Base-by-base conservation (phyloP, 169 alveolate genomes). In the Theileria sp. region DNA sequence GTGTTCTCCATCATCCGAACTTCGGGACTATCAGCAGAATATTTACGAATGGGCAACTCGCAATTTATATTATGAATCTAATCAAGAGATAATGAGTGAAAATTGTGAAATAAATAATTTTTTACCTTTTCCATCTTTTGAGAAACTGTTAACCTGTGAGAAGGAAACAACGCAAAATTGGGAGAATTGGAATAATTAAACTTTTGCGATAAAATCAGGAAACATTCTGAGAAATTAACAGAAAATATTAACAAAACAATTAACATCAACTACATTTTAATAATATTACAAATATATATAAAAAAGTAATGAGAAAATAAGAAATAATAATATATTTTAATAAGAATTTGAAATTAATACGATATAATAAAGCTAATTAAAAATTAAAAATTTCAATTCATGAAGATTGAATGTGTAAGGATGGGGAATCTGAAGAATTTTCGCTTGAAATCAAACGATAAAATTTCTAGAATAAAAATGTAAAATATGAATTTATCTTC, bases 1-100 rank as follows among this genome's bases (percentile, higher is more conserved):
- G 88, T 72, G 77, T 82, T 82, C 23, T 69, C 61, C 50, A 82
- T 70, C 88, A 82, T 82, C 21, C 88, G 85, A 7, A 65, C 80
- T 19, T 81, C 75, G 0, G 80, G 76, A 58, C 50, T 30, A 28
- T 82, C 88, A 38, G 86, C 88, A 44, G 75, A 54, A 51, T 82
- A 82, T 21, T 73, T 82, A 26, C 61, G 75, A 21, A 78, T 28
- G 32, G 88, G 88, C 30, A 82, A 54, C 15, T 76, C 80, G 19
- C 85, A 76, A 30, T 76, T 76, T 17, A 82, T 82, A 17, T 65
- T 70, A 26, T 82, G 88, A 12, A 82, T 79, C 88, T 82, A 65
- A 9, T 21, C 0, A 30, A 32, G 28, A 3, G 34, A 3, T 61
- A 32, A 3, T 28, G 8, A 61, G 69, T 28, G 30, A 36, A n/a